Percentiles rank a stretch among this genome's conserved stretches.
Evolutionary conservation across 257 asterid species (phyloP).

Genomic region (Ilex aquifolium): DNA sequence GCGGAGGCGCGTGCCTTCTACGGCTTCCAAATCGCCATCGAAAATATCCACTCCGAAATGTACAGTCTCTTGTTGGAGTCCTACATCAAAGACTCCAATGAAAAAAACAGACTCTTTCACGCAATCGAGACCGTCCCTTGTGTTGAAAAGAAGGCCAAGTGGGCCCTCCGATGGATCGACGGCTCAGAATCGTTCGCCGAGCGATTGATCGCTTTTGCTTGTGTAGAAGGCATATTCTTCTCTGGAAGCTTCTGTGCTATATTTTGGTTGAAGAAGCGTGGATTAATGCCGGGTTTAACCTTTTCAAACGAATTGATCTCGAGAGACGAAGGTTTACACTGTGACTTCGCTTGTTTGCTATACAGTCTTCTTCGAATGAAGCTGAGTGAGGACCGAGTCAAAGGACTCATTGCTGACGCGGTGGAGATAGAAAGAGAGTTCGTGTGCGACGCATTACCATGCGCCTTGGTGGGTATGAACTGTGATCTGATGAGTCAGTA

Average conservation of each 20-base stretch:
- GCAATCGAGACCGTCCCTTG: conserved; percentile 1
- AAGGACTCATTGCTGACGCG: not conserved
- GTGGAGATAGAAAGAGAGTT: not conserved
- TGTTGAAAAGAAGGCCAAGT: not conserved
- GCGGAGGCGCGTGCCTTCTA: conserved; percentile 1
- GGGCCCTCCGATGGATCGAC: not conserved
- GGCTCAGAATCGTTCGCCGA: not conserved
- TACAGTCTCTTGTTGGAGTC: not conserved
- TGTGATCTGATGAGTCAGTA: not conserved
- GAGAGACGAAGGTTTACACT: not conserved
- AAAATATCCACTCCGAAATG: conserved; percentile 1
- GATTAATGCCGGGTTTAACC: conserved; percentile 2
- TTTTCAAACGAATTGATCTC: conserved; percentile 1
- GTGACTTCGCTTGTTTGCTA: not conserved
- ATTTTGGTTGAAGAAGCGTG: not conserved
- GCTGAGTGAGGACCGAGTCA: not conserved
- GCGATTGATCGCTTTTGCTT: not conserved
- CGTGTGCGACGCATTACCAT: not conserved
- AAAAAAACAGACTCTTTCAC: not conserved
- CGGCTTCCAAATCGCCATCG: conserved; percentile 1
- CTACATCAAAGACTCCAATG: not conserved
- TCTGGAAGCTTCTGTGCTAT: not conserved
- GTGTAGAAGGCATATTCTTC: not conserved
- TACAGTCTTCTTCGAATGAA: not conserved
- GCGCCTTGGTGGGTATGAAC: not conserved